Evolutionary conservation across 1,139 yeast species (phyloP).

Genomic region (Hyphopichia khmerensis): DNA sequence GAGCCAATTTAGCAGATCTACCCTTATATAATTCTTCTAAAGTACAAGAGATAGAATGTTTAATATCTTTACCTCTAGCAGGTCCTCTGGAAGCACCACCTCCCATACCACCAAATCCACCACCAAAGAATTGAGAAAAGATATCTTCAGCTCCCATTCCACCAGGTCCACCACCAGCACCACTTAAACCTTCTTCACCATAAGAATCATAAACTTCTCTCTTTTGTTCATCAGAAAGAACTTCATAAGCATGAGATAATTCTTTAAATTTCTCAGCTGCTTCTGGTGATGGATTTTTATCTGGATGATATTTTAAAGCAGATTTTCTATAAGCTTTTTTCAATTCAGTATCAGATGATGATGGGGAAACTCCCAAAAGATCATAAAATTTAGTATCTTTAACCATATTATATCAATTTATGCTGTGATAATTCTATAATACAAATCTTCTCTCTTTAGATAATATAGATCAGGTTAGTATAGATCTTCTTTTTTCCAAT

Average conservation of each 20-base stretch:
- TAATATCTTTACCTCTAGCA: conserved; percentile 82
- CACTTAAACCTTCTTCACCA: conserved; percentile 89
- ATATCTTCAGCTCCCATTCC: conserved; percentile 84
- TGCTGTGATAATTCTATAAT: background rate
- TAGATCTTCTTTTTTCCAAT: too few relatives aligned
- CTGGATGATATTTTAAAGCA: conserved; percentile 94
- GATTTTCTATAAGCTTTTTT: conserved; percentile 94
- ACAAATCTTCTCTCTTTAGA: background rate
- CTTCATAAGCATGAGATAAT: conserved; percentile 86
- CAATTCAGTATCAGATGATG: conserved; percentile 79
- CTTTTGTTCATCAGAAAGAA: conserved; percentile 82
- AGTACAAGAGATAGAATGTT: conserved; percentile 81
- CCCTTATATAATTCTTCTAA: conserved; percentile 95
- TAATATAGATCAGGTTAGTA: too few relatives aligned
- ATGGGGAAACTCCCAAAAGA: conserved; percentile 73
- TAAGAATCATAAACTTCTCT: conserved; percentile 85
- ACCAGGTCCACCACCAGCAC: conserved; percentile 74
- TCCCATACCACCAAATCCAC: conserved; percentile 52
- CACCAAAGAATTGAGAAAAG: conserved; percentile 87
- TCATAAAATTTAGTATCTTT: conserved; percentile 90
- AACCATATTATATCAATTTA: conserved; percentile 53
- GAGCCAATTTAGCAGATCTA: conserved; percentile 88
- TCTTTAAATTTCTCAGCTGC: conserved; percentile 97
- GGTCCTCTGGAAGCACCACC: conserved; percentile 83
- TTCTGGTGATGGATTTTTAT: conserved; percentile 73